These are phyloP conservation scores for Salicornia ramosissima DNA, from an alignment of 148 eudicot species.

Conservation along the genomic window DNA sequence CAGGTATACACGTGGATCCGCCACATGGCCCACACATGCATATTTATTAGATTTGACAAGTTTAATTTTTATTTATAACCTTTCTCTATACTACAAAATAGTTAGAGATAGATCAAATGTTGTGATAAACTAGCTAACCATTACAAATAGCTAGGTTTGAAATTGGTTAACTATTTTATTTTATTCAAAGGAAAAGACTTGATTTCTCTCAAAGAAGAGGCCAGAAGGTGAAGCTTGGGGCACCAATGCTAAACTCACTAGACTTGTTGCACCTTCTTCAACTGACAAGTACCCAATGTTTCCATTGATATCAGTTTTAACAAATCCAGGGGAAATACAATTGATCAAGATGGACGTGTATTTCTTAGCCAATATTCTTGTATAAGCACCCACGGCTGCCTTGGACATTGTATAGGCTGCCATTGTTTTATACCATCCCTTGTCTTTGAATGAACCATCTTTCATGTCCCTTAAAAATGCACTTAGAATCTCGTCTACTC, in stretches of 20 bases:
- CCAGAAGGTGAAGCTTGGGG: conserved; percentile 31
- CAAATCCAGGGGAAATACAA: conserved; percentile 46
- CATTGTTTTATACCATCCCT: conserved; percentile 27
- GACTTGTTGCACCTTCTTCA: conserved; percentile 45
- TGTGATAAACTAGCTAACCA: too few species aligned
- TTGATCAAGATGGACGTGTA: conserved; percentile 33
- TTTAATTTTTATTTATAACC: too few species aligned
- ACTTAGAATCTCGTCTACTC: conserved; percentile 32
- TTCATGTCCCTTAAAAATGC: conserved; percentile 35
- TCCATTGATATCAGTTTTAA: conserved; percentile 33
- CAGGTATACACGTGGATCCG: too few species aligned
- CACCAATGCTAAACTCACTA: conserved; percentile 36
- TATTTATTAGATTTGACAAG: not conserved
- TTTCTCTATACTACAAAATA: not conserved
- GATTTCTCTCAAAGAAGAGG: conserved; percentile 15
- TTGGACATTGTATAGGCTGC: conserved; percentile 32
- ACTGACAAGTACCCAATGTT: conserved; percentile 24
- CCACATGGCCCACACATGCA: too few species aligned
- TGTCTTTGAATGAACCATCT: conserved; percentile 19
- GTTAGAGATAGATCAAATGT: too few species aligned
- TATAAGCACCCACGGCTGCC: conserved; percentile 40
- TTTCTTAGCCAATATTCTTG: conserved; percentile 39
- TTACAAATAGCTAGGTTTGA: too few species aligned
- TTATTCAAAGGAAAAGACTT: conserved; percentile 14
- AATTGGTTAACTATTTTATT: too few species aligned